Base-by-base conservation (phyloP, 2,329 filamentous ascomycete species). In the Didymosphaeria variabile region DNA sequence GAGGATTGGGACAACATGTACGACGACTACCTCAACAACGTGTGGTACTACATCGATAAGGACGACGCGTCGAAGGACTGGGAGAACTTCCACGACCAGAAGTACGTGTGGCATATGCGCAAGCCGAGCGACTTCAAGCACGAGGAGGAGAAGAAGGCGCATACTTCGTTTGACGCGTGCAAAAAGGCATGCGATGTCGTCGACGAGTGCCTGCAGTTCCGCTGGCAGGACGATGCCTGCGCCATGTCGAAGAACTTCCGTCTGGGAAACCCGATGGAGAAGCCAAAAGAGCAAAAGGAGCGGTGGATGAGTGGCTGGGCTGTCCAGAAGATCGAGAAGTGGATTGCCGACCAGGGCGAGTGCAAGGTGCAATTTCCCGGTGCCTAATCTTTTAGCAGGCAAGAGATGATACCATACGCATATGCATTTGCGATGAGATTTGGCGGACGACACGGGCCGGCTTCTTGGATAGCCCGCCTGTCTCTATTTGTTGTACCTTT, bases 291-390 rank as follows among this genome's bases (percentile, higher is more conserved):
- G 31, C 8, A 49, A 21, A 50, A 57, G 55, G 31, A 57, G 55
- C 31, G 55, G 19, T 57, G 46, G 45, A 57, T 50, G 21, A 90
- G 90, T 0, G 83, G 86, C 26, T 90, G 87, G 81, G 88, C 89
- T 0, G 90, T 92, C 72, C 79, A 84, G 61, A 84, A 84, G 0
- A 88, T 91, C n/a, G 86, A 85, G 65, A 82, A 82, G 61, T 91
- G 85, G 81, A 90, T 89, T 50, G 44, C 32, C 13, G 46, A 57
- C 17, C 55, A 57, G 45, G 55, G 34, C 31, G 55, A 57, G 44
- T 57, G 55, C 45, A 26, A 56, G 31, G 54, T 56, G 5, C 26
- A 56, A 31, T 56, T 55, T 23, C 52, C 52, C 3, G 26, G 13
- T 7, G 52, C 52, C 15, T 44, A 53, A 34, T 29, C 12, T 21